A percentile compares a stretch with the other conserved stretches of the same genome.
phyloP scores from a whole-genome alignment of 2,329 filamentous ascomycete species.

The Neofusicoccum cordaticola region DNA sequence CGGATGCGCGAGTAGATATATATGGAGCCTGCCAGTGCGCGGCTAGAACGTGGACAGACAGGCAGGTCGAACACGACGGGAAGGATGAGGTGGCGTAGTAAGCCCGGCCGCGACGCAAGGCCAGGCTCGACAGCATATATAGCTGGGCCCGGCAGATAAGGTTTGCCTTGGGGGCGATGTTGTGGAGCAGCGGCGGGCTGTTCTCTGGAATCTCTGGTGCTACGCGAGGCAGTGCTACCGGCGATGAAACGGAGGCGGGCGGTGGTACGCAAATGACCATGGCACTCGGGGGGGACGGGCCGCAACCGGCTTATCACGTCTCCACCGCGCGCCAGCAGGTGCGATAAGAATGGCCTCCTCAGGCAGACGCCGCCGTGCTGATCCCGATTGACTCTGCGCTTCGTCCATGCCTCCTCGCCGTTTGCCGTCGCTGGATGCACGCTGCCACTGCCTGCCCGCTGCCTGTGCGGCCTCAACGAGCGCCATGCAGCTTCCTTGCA shows the following conservation, averaged over 20 bases:
- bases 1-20: not conserved
- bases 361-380: not conserved
- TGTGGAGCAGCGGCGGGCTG: not conserved
- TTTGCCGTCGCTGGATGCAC: not conserved
- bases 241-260: not conserved
- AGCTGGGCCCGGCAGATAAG: not conserved
- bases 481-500: constrained; percentile 6
- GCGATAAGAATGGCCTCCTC: not conserved
- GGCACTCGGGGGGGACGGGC: not conserved
- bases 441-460: not conserved
- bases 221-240: constrained; percentile 9
- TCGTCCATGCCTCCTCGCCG: not conserved
- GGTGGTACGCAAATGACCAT: not conserved
- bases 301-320: not conserved
- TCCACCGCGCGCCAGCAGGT: not conserved
- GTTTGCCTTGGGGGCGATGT: not conserved
- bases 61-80: not conserved
- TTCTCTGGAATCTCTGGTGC: not conserved
- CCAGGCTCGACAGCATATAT: not conserved
- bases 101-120: not conserved
- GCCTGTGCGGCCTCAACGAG: not conserved
- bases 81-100: constrained; percentile 7
- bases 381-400: not conserved
- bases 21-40: not conserved
- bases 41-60: not conserved